Conservation (phyloP, 2,329 filamentous ascomycete species). For the Pleochaeta shiraiana region DNA sequence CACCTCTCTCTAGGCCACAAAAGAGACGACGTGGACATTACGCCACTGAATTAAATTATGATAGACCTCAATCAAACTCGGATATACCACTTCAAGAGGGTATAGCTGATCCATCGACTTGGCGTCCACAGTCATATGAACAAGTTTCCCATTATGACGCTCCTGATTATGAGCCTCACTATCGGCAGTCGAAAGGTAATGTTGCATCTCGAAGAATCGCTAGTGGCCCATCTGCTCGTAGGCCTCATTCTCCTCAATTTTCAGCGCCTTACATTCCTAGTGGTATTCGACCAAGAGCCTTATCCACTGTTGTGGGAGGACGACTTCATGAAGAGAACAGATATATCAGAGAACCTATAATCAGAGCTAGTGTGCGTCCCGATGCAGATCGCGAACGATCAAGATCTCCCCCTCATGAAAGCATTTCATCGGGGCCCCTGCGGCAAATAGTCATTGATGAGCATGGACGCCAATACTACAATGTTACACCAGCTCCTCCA, state of each 20-base stretch:
- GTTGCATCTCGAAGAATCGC: conserved; percentile 13
- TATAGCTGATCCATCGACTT: conserved; percentile 8
- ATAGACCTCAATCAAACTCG: conserved; percentile 26
- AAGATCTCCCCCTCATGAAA: conserved; percentile 25
- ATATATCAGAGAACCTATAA: conserved; percentile 25
- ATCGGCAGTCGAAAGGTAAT: conserved; percentile 15
- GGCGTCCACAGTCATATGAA: conserved; percentile 9
- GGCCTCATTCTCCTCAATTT: conserved; percentile 14
- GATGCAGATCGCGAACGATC: conserved; percentile 26
- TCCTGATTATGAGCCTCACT: conserved; percentile 6
- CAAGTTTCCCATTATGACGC: conserved; percentile 5
- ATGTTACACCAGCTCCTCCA: conserved; percentile 26
- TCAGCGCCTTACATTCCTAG: conserved; percentile 12
- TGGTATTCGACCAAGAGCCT: conserved; percentile 12
- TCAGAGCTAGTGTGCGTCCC: conserved; percentile 27
- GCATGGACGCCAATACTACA: conserved; percentile 60
- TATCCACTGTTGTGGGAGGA: conserved; percentile 14
- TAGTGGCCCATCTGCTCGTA: conserved; percentile 11
- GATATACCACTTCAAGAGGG: conserved; percentile 9
- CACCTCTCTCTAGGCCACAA: conserved; percentile 29
- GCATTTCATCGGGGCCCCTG: conserved; percentile 27
- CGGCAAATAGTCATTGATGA: conserved; percentile 57
- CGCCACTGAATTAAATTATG: conserved; percentile 22
- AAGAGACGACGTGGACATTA: conserved; percentile 32
- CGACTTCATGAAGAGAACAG: conserved; percentile 16